phyloP scores from a whole-genome alignment of 331 rosid species.

The Quercus lobata region DNA sequence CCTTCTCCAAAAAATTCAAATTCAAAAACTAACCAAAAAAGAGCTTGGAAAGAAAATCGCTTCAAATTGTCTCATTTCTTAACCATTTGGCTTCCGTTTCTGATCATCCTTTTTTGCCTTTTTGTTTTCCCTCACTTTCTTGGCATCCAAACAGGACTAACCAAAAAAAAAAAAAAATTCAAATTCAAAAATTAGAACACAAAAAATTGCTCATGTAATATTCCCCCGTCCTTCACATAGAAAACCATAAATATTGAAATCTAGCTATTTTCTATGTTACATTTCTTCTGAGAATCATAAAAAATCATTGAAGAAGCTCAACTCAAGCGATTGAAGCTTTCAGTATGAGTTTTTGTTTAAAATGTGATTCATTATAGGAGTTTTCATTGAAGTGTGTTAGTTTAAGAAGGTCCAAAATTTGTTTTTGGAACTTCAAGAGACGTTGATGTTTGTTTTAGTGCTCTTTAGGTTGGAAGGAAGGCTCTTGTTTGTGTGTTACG shows the following conservation, averaged over 20 bases:
- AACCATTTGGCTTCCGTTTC: too few relatives aligned
- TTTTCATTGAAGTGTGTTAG: background rate
- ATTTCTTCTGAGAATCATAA: background rate
- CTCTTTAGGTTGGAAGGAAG: slow-evolving; percentile 64
- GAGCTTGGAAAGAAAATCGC: too few relatives aligned
- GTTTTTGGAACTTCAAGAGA: background rate
- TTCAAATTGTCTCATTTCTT: too few relatives aligned
- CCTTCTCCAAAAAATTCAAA: too few relatives aligned
- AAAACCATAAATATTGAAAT: background rate
- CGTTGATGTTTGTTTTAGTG: background rate
- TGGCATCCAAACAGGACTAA: too few relatives aligned
- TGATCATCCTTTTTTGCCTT: too few relatives aligned
- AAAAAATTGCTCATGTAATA: too few relatives aligned
- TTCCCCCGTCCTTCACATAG: background rate
- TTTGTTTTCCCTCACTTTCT: too few relatives aligned
- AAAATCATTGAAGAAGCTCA: background rate
- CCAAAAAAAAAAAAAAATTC: too few relatives aligned
- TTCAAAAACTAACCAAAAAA: too few relatives aligned
- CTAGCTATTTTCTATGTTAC: background rate
- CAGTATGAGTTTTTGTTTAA: background rate
- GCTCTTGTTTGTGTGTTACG: slow-evolving; percentile 83
- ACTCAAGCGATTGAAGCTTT: background rate
- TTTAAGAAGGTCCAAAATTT: background rate
- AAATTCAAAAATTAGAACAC: background rate
- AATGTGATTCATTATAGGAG: background rate